Evolutionary conservation across 495 filamentous ascomycete species (phyloP).

Genomic region (Neurospora cerealis): DNA sequence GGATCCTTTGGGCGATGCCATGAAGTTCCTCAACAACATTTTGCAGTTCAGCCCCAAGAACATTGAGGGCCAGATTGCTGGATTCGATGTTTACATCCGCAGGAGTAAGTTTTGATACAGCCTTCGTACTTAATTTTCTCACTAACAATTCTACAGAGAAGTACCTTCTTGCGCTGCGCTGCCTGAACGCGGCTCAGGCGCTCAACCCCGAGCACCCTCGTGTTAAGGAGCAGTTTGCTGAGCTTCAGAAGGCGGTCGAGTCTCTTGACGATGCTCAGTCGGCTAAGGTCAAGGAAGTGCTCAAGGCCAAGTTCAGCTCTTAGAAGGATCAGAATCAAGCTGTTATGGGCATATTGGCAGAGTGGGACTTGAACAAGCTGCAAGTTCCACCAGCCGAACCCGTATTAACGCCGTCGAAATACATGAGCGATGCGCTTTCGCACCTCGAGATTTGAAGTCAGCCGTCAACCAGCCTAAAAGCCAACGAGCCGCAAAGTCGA

Average conservation of each 20-base stretch:
- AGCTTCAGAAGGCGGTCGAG: constrained; percentile 56
- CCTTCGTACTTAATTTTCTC: neutral
- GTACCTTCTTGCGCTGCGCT: constrained; percentile 74
- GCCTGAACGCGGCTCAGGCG: constrained; percentile 60
- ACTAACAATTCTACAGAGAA: constrained; percentile 47
- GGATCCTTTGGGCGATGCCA: constrained; percentile 73
- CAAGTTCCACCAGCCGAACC: neutral
- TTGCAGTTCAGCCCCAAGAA: constrained; percentile 75
- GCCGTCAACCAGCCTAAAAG: neutral
- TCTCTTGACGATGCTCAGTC: constrained; percentile 43
- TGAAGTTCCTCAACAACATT: constrained; percentile 74
- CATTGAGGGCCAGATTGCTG: constrained; percentile 71
- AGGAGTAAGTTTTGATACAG: constrained; percentile 46
- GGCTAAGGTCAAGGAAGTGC: constrained; percentile 50
- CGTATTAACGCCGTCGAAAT: neutral
- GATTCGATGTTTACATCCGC: constrained; percentile 82
- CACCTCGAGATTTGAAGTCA: neutral
- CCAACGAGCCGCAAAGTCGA: neutral
- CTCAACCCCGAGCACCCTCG: constrained; percentile 64
- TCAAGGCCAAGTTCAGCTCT: constrained; percentile 53
- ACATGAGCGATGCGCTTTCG: neutral
- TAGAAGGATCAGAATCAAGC: constrained; percentile 17
- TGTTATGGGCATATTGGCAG: neutral
- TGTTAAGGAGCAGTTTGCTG: constrained; percentile 64
- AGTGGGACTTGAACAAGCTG: neutral